Evolutionary conservation across 495 filamentous ascomycete genomes (phyloP), one percentile per base, ranked within the genome.

Genomic region (Pyrenula aspistea): DNA sequence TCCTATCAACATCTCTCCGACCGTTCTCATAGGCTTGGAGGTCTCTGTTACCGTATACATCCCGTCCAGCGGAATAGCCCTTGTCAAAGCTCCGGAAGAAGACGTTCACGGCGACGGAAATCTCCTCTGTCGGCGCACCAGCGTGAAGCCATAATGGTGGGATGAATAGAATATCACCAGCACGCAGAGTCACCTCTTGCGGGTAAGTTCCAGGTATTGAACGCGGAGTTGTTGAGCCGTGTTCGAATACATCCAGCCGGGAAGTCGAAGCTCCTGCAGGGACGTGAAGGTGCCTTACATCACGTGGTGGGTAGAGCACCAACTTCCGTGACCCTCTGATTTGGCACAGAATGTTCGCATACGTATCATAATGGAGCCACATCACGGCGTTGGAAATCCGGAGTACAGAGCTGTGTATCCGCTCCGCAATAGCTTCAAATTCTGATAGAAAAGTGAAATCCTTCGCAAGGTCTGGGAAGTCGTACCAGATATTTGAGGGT

Each of bases 301-400:
- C 87, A 1, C 75, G 68, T 1, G 91, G 90, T 11, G 87, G 89
- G 67, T 86, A 96, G 12, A 96, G 75, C 2, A 88, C 66, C 25
- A 95, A 75, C 36, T 78, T 71, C 67, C 91, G 92, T 0, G 73
- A 71, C 23, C 89, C 88, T 36, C 72, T 69, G 57, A 92, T 77
- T 61, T 95, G 91, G 65, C 87, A 92, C 51, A 93, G 83, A 4
- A 95, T 75, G 62, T 95, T 96, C 22, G 89, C 89, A 83, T 94
- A 91, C 19, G 91, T 86, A 68, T 95, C 89, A 72, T 91, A 95
- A 67, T 96, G 89, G 23, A 95, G 74, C 91, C 90, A 96, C 82
- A 97, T 89, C 2, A 94, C 89, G 0, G 81, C 83, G 1, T 89
- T 88, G 12, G 88, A 91, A 49, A 96, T 83, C 23, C 90, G 76